Evolutionary conservation across 768 basidiomycete species (phyloP).

Genomic region (Gelatoporia subvermispora): DNA sequence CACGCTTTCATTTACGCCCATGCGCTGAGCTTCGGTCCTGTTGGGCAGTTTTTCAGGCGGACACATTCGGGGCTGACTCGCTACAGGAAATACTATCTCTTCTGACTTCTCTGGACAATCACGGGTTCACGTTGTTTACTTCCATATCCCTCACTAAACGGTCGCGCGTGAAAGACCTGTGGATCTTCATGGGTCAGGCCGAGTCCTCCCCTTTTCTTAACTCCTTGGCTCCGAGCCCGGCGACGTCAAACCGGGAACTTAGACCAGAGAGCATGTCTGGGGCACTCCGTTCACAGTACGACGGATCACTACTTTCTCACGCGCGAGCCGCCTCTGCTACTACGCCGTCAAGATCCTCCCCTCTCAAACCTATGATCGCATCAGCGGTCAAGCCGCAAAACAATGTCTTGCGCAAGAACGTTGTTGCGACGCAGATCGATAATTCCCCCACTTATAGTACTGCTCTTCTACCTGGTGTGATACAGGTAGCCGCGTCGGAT

Average conservation of each 20-base stretch:
- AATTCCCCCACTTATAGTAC: too few species aligned
- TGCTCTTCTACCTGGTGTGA: too few species aligned
- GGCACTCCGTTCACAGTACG: background rate
- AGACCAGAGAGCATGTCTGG: slow-evolving; percentile 11
- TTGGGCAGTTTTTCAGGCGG: slow-evolving; percentile 68
- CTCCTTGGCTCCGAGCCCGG: slow-evolving; percentile 29
- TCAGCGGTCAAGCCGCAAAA: slow-evolving; percentile 23
- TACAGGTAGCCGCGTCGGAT: slow-evolving; percentile 14
- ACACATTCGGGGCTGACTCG: slow-evolving; percentile 71
- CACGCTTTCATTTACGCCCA: too few species aligned
- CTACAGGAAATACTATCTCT: slow-evolving; percentile 66
- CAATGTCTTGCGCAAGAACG: slow-evolving; percentile 52
- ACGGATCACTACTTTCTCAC: background rate
- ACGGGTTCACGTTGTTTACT: slow-evolving; percentile 62
- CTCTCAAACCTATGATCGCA: slow-evolving; percentile 16
- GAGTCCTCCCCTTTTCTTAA: slow-evolving; percentile 26
- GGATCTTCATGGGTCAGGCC: slow-evolving; percentile 62
- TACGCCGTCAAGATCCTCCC: slow-evolving; percentile 11
- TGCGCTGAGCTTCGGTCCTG: too few species aligned
- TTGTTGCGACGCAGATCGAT: slow-evolving; percentile 52
- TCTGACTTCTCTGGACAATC: slow-evolving; percentile 59
- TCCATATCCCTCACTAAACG: slow-evolving; percentile 70
- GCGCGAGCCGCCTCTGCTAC: background rate
- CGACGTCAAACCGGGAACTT: slow-evolving; percentile 31
- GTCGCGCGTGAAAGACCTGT: slow-evolving; percentile 71